Conservation (phyloP, 495 filamentous ascomycete species). For the Podospora pseudoanserina region DNA sequence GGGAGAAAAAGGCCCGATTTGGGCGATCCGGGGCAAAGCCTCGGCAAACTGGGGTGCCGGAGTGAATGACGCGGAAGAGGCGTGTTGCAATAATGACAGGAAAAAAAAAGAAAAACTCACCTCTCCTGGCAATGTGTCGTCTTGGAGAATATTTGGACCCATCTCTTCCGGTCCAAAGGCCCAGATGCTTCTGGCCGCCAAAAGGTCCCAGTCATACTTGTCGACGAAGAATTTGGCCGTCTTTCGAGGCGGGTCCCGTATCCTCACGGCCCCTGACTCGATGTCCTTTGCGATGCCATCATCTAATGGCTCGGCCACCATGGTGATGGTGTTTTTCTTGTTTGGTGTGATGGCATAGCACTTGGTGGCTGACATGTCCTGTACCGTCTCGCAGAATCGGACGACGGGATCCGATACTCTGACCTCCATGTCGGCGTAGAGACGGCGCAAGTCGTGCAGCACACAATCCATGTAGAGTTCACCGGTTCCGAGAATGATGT, state of each 20-base stretch:
- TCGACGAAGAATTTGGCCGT: slow-evolving; percentile 97
- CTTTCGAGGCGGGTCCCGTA: slow-evolving; percentile 88
- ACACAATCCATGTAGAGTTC: slow-evolving; percentile 99
- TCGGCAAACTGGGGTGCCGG: not conserved
- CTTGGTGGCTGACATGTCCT: slow-evolving; percentile 94
- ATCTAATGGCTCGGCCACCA: slow-evolving; percentile 94
- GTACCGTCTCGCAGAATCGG: slow-evolving; percentile 96
- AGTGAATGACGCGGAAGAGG: not conserved
- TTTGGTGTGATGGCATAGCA: slow-evolving; percentile 97
- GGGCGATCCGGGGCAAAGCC: slow-evolving; percentile 8
- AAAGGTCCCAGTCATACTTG: slow-evolving; percentile 93
- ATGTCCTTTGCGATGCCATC: slow-evolving; percentile 95
- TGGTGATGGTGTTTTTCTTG: slow-evolving; percentile 98
- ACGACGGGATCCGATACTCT: slow-evolving; percentile 98
- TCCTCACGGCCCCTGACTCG: slow-evolving; percentile 81
- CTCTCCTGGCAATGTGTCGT: slow-evolving; percentile 87
- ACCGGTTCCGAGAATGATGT: slow-evolving; percentile 89
- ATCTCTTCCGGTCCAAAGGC: slow-evolving; percentile 96
- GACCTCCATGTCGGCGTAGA: slow-evolving; percentile 99
- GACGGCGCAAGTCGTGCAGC: slow-evolving; percentile 83
- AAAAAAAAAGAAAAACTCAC: slow-evolving; percentile 39
- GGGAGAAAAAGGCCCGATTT: slow-evolving; percentile 19
- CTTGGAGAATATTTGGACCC: slow-evolving; percentile 93
- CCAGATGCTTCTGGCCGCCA: slow-evolving; percentile 94
- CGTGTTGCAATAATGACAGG: not conserved